Base-by-base conservation (phyloP, 2,329 filamentous ascomycete genomes). In the Exophiala aquamarina region DNA sequence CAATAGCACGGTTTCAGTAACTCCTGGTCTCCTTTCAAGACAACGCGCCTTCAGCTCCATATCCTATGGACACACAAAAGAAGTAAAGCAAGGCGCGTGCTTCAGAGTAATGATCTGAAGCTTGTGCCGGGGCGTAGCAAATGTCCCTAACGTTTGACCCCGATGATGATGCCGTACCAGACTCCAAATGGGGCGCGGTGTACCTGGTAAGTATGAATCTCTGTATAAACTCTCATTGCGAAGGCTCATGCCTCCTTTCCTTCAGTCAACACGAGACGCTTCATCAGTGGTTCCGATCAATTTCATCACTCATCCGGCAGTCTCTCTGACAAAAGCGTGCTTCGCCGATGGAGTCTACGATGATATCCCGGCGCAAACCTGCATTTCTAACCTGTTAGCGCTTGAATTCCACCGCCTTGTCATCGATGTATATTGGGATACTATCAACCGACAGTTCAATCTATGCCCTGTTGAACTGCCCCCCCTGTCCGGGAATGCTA, bases 341-440 rank as follows among this genome's bases (percentile, higher is more conserved):
- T 85, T 85, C 57, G 65, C 70, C 7, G 57, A 72, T 45, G 67
- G 70, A 5, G 65, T 70, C n/a, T 85, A 78, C 61, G 74, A 79
- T 53, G 70, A 75, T 57, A 63, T 68, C 20, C 69, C 70, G 3
- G 72, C 75, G 13, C 68, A 69, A 29, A 72, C 69, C 61, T 86
- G 83, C 63, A 67, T 86, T 28, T 84, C 81, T 3, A 84, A 84
- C 61, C 69, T 86, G 1, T 67, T 86, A 20, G 74, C 76, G 0
- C 65, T 75, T n/a, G 80, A 80, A 4, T 84, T 81, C 57, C 71
- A 75, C 31, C 72, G 77, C 35, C 71, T 84, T 36, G 65, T 77
- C 34, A 64, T 84, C 20, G 83, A 86, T 61, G 57, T 84, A 10
- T 86, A 82, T 59, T 86, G 83, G 83, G 82, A 84, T 54, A 59